Base-by-base conservation (phyloP, 352 stramenopile genomes). In the Globisporangium emineosum region DNA sequence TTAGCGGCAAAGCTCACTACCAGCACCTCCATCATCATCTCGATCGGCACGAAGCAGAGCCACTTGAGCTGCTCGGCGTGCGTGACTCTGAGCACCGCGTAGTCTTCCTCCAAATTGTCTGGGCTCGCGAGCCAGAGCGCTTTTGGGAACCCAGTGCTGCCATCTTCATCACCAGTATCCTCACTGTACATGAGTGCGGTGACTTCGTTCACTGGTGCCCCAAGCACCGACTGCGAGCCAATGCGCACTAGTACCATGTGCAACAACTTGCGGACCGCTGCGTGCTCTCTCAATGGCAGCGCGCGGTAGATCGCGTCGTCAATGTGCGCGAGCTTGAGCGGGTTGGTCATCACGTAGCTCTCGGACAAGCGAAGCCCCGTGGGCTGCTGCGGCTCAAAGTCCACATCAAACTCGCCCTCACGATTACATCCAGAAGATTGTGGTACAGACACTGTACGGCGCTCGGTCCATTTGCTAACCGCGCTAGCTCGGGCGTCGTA, bases 11-110 rank as follows among this genome's bases (percentile, higher is more conserved):
- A 77, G 50, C 73, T 73, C 21, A 81, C 71, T 1, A 63, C 67
- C 7, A 71, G 64, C 21, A 77, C 74, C 53, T 81, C 71, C 66
- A 81, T 70, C 74, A 81, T 81, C 47, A 75, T 54, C 56, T 81
- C 71, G 9, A 65, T 47, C 0, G 65, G 64, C 21, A 69, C 63
- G 23, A 81, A 77, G 45, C 62, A 68, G 25, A 81, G 57, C 57
- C 62, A 77, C 59, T 63, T 71, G 29, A 73, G 67, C 32, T 74
- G 70, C 19, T 71, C 47, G 1, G 51, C 35, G 13, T 43, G 52
- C 6, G 21, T 8, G 15, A 81, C 30, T 19, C 69, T 79, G 27
- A 81, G 51, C 35, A 77, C 64, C 17, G 63, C 55, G 35, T 72
- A 79, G 50, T 75, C 64, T 17, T 71, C 50, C 12, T 79, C 59